Percentiles rank a stretch among this genome's conserved stretches.
Evolutionary conservation across 2,329 filamentous ascomycete species (phyloP).

Genomic region (Penicillium sp.): DNA sequence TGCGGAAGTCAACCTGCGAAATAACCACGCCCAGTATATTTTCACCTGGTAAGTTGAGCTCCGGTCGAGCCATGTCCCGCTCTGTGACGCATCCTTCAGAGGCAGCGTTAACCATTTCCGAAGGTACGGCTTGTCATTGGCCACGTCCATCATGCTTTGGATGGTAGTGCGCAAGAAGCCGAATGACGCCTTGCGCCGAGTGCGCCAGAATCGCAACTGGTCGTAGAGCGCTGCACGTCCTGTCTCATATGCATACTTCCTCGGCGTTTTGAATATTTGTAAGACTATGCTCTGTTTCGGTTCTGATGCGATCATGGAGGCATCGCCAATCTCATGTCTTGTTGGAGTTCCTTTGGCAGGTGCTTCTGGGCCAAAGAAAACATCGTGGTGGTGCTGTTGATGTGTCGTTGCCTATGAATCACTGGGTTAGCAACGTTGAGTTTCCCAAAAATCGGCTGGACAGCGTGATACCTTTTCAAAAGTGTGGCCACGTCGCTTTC

Average conservation of each 20-base stretch:
- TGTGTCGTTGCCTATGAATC: constrained; percentile 64
- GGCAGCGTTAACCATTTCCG: constrained; percentile 19
- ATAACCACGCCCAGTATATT: constrained; percentile 97
- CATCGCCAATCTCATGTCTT: constrained; percentile 58
- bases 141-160: constrained; percentile 92
- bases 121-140: constrained; percentile 79
- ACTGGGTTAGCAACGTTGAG: constrained; percentile 28
- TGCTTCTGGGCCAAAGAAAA: constrained; percentile 82
- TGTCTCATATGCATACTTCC: constrained; percentile 9
- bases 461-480: constrained; percentile 66
- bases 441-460: background rate
- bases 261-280: constrained; percentile 37
- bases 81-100: background rate
- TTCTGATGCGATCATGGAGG: constrained; percentile 27
- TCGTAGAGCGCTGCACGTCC: constrained; percentile 32
- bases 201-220: constrained; percentile 72
- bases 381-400: constrained; percentile 63
- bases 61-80: background rate
- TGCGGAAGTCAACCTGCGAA: constrained; percentile 85
- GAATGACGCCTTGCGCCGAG: constrained; percentile 63
- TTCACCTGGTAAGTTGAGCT: constrained; percentile 76
- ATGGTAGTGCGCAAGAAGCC: constrained; percentile 88
- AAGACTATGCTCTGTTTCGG: constrained; percentile 10
- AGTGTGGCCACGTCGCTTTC: constrained; percentile 75
- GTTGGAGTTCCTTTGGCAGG: constrained; percentile 73